Conservation (phyloP, 2,329 filamentous ascomycete genomes). For the Ascochyta lentis region DNA sequence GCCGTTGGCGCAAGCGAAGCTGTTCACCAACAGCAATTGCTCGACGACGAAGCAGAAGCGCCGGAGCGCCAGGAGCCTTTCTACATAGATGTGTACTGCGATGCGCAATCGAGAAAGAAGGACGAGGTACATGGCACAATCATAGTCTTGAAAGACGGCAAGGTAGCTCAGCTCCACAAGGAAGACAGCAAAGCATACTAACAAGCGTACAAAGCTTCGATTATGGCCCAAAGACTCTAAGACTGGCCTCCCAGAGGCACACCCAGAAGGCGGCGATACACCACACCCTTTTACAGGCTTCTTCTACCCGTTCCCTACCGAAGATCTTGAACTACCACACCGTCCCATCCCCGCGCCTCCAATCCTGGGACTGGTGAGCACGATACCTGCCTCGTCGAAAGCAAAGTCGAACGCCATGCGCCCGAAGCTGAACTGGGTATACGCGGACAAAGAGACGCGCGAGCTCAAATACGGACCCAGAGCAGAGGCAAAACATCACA, state of each 20-base stretch:
- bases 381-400: conserved; percentile 51
- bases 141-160: conserved; percentile 54
- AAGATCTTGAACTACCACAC: conserved; percentile 50
- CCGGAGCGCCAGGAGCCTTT: conserved; percentile 59
- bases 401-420: conserved; percentile 14
- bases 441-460: conserved; percentile 65
- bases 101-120: conserved; percentile 44
- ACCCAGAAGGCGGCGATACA: conserved; percentile 30
- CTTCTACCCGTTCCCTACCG: conserved; percentile 57
- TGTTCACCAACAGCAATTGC: conserved; percentile 55
- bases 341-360: conserved; percentile 44
- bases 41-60: conserved; percentile 56
- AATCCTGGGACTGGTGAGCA: conserved; percentile 58
- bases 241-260: conserved; percentile 34
- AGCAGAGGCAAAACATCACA: conserved; percentile 73
- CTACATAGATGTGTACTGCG: conserved; percentile 56
- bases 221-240: conserved; percentile 47
- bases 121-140: conserved; percentile 53
- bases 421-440: conserved; percentile 71
- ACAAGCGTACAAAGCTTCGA: conserved; percentile 32
- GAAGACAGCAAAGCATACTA: background rate
- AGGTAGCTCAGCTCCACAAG: conserved; percentile 38
- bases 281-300: conserved; percentile 59
- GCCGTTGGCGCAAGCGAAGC: conserved; percentile 59
- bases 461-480: conserved; percentile 71